A percentile compares a stretch with the other conserved stretches of the same genome.
These are phyloP conservation scores for Cutaneotrichosporon sp. DNA, from an alignment of 1,284 basidiomycete species.

Conservation along the genomic window DNA sequence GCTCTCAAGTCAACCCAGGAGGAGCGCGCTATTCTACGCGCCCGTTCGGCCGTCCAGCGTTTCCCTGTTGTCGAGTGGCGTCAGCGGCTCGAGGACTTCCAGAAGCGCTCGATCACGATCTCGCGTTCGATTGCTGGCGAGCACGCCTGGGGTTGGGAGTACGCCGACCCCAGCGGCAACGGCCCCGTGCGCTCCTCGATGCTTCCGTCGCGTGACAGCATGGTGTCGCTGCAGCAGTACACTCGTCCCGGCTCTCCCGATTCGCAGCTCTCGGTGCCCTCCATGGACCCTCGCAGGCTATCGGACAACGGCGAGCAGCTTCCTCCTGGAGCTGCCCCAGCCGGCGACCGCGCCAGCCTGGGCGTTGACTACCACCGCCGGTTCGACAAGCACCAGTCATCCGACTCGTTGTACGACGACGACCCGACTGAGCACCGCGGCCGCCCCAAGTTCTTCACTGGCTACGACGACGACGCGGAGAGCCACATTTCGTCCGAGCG, in stretches of 20 bases:
- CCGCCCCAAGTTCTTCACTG: conserved; percentile 58
- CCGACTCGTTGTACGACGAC: conserved; percentile 54
- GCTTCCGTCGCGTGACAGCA: conserved; percentile 28
- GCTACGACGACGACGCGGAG: conserved; percentile 61
- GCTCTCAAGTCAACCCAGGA: conserved; percentile 86
- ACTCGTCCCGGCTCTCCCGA: conserved; percentile 44
- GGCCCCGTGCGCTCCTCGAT: neutral
- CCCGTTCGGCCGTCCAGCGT: conserved; percentile 86
- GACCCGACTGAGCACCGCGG: conserved; percentile 46
- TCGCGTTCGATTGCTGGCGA: conserved; percentile 69
- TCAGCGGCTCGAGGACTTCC: conserved; percentile 90
- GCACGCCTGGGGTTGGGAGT: conserved; percentile 66
- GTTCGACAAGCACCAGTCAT: conserved; percentile 44
- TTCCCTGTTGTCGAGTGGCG: conserved; percentile 97
- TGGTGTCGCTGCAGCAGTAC: conserved; percentile 55
- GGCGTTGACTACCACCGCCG: conserved; percentile 47
- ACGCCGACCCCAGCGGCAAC: conserved; percentile 28
- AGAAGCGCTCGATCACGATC: conserved; percentile 73
- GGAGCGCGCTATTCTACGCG: conserved; percentile 85
- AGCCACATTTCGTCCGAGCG: conserved; percentile 54
- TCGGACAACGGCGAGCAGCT: conserved; percentile 12
- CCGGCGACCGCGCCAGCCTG: conserved; percentile 3
- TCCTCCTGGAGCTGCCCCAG: conserved; percentile 11
- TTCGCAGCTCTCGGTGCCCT: conserved; percentile 38
- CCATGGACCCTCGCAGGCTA: conserved; percentile 24